Base-by-base conservation (phyloP, 1,284 basidiomycete species). In the Baeospora myosura region DNA sequence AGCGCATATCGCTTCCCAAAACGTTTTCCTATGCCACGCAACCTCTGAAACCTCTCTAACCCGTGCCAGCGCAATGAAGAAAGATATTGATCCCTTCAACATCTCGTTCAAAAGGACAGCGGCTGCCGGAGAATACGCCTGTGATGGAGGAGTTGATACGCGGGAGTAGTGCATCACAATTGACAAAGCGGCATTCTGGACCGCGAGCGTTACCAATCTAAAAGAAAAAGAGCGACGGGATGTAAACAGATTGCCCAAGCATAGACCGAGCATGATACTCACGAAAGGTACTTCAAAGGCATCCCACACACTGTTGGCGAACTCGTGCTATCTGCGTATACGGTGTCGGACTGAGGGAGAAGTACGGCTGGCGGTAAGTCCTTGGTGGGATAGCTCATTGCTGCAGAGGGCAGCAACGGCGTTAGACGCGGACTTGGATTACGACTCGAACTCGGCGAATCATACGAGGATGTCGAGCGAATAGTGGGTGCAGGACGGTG, bases 101-200 rank as follows among this genome's bases (percentile, higher is more conserved):
- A 98, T 66, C 65, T 98, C 95, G 62, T 92, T 94, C 52, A 97
- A 68, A 24, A 98, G 75, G 16, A 98, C 94, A 7, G 95, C 95
- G 1, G 90, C 77, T 2, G 93, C 90, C 3, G 94, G 90, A 3
- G 90, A 95, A 64, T 98, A 98, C 17, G 85, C 65, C 17, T 83
- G 72, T 28, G 79, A 68, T 0, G 82, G 66, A 2, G 88, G 78
- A 0, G 78, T 87, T 2, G 87, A 85, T 45, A 95, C 87, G 42
- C 92, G 82, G 21, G 92, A 95, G 64, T 94, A 91, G 68, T 95
- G 90, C 88, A 97, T 93, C 50, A 97, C 87, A 55, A 97, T 91
- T 43, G 91, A 90, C 43, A 97, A 69, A n/a, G 88, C 80, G 28
- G 90, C 90, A 66, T 98, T 98, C 69, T 98, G 94, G 4, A 97